Evolutionary conservation across 2,329 filamentous ascomycete species (phyloP).

Genomic region (Cladosporium sp.): DNA sequence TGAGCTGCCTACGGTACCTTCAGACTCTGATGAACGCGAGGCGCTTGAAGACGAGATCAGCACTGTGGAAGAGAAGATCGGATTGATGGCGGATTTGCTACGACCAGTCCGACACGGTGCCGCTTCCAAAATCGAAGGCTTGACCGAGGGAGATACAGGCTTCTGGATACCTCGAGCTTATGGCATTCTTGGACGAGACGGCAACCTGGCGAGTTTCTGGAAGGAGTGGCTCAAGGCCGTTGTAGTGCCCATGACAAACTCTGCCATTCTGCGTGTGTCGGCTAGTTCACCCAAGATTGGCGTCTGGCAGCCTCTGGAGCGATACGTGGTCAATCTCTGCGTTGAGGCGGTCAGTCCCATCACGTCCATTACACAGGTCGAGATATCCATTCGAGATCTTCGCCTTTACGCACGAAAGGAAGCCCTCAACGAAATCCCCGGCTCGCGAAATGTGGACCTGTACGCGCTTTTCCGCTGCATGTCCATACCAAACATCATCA

Average conservation of each 20-base stretch:
- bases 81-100: constrained; percentile 92
- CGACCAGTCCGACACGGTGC: constrained; percentile 89
- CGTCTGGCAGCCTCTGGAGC: constrained; percentile 92
- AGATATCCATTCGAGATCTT: constrained; percentile 83
- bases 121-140: constrained; percentile 92
- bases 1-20: constrained; percentile 72
- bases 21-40: constrained; percentile 77
- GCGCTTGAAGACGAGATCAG: constrained; percentile 90
- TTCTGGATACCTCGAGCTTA: constrained; percentile 95
- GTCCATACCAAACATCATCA: constrained; percentile 86
- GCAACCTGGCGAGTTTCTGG: constrained; percentile 84
- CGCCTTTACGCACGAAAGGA: constrained; percentile 91
- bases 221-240: constrained; percentile 97
- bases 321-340: constrained; percentile 95
- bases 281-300: constrained; percentile 86
- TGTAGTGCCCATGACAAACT: constrained; percentile 93
- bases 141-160: constrained; percentile 92
- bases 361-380: constrained; percentile 91
- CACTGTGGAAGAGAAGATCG: constrained; percentile 93
- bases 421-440: constrained; percentile 86
- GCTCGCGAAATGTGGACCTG: constrained; percentile 84
- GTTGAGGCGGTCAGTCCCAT: constrained; percentile 90
- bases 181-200: constrained; percentile 83
- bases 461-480: constrained; percentile 89
- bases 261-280: constrained; percentile 75